Percentiles rank a stretch among this genome's conserved stretches.
Evolutionary conservation across 2,329 filamentous ascomycete species (phyloP).

Genomic region (Alternaria infectoria): DNA sequence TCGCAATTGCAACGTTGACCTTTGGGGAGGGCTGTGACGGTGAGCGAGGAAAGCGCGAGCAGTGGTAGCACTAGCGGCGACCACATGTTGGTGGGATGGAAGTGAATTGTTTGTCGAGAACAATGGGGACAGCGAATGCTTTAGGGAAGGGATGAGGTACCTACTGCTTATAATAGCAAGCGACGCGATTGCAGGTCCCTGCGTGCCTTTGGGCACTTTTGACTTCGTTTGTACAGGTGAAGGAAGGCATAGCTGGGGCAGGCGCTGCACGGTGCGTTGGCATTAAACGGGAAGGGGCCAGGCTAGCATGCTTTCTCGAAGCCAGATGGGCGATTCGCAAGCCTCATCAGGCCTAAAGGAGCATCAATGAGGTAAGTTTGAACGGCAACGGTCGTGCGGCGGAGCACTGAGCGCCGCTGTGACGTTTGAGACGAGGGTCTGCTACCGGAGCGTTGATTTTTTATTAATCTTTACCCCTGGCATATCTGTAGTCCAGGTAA

Average conservation of each 20-base stretch:
- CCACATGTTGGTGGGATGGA: conserved; percentile 26
- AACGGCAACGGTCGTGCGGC: conserved; percentile 30
- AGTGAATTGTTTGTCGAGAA: background rate
- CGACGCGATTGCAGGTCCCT: conserved; percentile 10
- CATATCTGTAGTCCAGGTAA: conserved; percentile 33
- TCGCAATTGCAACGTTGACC: conserved; percentile 19
- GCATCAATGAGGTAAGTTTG: conserved; percentile 26
- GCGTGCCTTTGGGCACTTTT: conserved; percentile 8
- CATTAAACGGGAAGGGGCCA: conserved; percentile 28
- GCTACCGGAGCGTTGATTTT: conserved; percentile 19
- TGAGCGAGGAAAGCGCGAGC: conserved; percentile 30
- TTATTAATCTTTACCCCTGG: conserved; percentile 16
- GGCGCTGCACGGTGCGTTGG: conserved; percentile 47
- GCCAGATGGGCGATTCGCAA: conserved; percentile 29
- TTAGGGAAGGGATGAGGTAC: conserved; percentile 24
- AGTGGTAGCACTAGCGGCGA: conserved; percentile 31
- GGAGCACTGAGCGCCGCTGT: conserved; percentile 35
- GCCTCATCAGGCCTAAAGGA: conserved; percentile 28
- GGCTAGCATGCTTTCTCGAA: conserved; percentile 32
- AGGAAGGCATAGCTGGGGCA: conserved; percentile 24
- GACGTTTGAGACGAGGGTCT: conserved; percentile 31
- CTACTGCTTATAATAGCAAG: conserved; percentile 34
- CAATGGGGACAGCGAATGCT: conserved; percentile 6
- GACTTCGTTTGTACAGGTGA: conserved; percentile 5
- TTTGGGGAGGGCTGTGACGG: conserved; percentile 34